phyloP scores from a whole-genome alignment of 1,139 yeast genomes.

The Protomyces lactucae-debilis region DNA sequence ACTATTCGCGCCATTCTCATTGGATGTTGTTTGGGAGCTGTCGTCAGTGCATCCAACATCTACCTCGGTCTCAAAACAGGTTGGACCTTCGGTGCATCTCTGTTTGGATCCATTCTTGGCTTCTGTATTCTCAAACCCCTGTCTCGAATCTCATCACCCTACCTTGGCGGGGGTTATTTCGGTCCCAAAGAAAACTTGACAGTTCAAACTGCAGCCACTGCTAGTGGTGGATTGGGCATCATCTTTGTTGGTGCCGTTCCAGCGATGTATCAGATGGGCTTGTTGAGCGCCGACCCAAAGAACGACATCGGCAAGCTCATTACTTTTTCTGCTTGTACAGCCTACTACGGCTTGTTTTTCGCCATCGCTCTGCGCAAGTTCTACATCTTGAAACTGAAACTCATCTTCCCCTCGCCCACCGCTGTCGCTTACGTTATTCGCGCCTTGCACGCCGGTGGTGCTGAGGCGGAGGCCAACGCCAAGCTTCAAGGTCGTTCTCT shows the following conservation, averaged over 20 bases:
- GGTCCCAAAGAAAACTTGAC: slow-evolving; percentile 28
- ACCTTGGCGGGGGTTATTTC: slow-evolving; percentile 27
- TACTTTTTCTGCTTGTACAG: slow-evolving; percentile 27
- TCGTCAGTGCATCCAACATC: slow-evolving; percentile 28
- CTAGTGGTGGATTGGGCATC: slow-evolving; percentile 26
- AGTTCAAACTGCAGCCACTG: slow-evolving; percentile 27
- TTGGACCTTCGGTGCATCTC: slow-evolving; percentile 27
- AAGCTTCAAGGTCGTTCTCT: slow-evolving; percentile 16
- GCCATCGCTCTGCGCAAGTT: slow-evolving; percentile 27
- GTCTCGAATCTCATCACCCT: slow-evolving; percentile 3
- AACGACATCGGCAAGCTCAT: slow-evolving; percentile 24
- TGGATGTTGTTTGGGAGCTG: slow-evolving; percentile 23
- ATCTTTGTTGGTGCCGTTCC: slow-evolving; percentile 28
- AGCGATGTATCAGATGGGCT: slow-evolving; percentile 24
- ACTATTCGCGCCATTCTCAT: slow-evolving; percentile 26
- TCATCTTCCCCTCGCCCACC: slow-evolving; percentile 28
- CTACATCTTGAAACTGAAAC: slow-evolving; percentile 25
- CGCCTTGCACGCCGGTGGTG: slow-evolving; percentile 27
- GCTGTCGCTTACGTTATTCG: slow-evolving; percentile 28
- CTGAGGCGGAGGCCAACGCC: slow-evolving; percentile 19
- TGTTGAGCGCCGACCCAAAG: slow-evolving; percentile 19
- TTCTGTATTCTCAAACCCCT: slow-evolving; percentile 26
- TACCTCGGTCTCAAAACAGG: slow-evolving; percentile 29
- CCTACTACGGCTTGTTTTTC: slow-evolving; percentile 29
- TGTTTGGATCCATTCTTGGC: slow-evolving; percentile 29